A percentile compares a stretch with the other conserved stretches of the same genome.
phyloP scores from a whole-genome alignment of 805 yeast genomes.

The Cyberlindnera amylophila region DNA sequence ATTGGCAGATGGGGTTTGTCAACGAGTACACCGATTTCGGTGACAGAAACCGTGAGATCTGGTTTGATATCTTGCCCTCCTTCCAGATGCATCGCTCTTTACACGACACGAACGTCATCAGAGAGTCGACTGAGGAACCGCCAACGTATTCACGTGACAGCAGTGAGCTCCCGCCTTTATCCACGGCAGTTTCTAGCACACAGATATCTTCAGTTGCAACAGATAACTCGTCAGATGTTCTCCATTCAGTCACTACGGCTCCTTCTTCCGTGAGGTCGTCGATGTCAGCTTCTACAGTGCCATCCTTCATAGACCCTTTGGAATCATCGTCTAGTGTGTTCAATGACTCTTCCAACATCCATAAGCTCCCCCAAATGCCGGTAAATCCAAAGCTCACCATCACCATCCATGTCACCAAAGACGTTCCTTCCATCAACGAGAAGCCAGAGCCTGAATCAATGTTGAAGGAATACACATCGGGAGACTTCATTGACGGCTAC shows the following conservation, averaged over 20 bases:
- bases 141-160: slow-evolving; percentile 30
- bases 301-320: no score
- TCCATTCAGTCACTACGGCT: neutral
- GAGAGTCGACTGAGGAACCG: slow-evolving; percentile 33
- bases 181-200: neutral
- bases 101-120: slow-evolving; percentile 37
- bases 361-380: slow-evolving; percentile 36
- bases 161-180: neutral
- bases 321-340: neutral
- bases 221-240: no score
- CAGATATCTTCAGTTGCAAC: no score
- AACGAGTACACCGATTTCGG: slow-evolving; percentile 11
- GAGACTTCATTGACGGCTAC: slow-evolving; percentile 64
- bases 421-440: slow-evolving; percentile 42
- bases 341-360: slow-evolving; percentile 32
- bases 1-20: slow-evolving; percentile 14
- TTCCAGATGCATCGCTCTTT: slow-evolving; percentile 61
- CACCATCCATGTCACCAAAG: slow-evolving; percentile 48
- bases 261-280: neutral
- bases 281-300: neutral
- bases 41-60: slow-evolving; percentile 8
- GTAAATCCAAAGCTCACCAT: slow-evolving; percentile 39
- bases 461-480: slow-evolving; percentile 56
- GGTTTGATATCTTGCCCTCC: slow-evolving; percentile 59
- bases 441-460: slow-evolving; percentile 29